phyloP scores from a whole-genome alignment of 1,284 basidiomycete genomes.

The Ustilago shanxiensis region DNA sequence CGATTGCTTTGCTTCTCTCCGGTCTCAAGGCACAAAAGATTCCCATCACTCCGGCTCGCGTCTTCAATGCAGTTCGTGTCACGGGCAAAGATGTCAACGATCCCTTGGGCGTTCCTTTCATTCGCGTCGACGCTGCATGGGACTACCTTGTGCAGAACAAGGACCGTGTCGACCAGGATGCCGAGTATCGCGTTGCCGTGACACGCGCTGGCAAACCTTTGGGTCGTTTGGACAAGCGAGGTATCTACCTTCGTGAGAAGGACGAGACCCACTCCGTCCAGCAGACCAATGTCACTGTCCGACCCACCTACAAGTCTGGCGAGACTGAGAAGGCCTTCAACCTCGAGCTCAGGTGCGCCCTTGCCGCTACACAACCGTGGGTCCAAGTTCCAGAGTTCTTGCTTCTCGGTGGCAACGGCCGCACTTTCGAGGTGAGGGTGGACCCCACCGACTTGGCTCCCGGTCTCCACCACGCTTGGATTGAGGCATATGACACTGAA shows the following conservation, averaged over 20 bases:
- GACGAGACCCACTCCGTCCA: conserved; percentile 61
- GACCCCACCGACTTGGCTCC: conserved; percentile 65
- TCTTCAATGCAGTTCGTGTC: conserved; percentile 67
- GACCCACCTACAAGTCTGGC: conserved; percentile 61
- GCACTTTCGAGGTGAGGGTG: conserved; percentile 69
- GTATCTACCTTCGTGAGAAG: conserved; percentile 69
- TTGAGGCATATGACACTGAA: conserved; percentile 66
- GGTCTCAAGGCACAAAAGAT: conserved; percentile 68
- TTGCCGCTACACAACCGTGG: conserved; percentile 64
- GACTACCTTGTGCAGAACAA: conserved; percentile 67
- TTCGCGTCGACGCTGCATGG: conserved; percentile 69
- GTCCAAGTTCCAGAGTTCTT: conserved; percentile 65
- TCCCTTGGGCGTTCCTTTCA: conserved; percentile 68
- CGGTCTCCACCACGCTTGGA: conserved; percentile 67
- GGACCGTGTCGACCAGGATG: conserved; percentile 66
- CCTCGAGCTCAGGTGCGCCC: conserved; percentile 64
- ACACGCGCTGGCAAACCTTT: conserved; percentile 66
- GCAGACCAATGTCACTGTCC: conserved; percentile 65
- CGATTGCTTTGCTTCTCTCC: conserved; percentile 67
- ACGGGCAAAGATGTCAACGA: conserved; percentile 69
- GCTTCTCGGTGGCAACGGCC: conserved; percentile 67
- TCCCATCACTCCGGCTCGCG: conserved; percentile 65
- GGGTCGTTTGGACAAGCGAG: conserved; percentile 58
- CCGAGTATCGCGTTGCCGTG: conserved; percentile 66
- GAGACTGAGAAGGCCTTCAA: conserved; percentile 67